These are phyloP conservation scores for Phytophthora pluvialis DNA, from an alignment of 352 stramenopile genomes.

Conservation along the genomic window DNA sequence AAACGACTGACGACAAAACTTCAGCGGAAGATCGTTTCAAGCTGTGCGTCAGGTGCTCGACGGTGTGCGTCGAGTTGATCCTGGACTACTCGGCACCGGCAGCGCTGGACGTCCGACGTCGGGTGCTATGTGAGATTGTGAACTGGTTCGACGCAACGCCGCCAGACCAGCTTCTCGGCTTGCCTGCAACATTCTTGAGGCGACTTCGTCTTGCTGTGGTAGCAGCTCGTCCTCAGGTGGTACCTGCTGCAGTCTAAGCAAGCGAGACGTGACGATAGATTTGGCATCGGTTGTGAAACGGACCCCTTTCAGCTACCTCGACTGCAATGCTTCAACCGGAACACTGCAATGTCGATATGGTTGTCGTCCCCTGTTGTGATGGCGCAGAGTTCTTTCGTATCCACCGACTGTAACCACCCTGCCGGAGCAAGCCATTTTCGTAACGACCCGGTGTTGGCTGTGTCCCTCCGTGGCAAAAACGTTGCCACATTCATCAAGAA, in stretches of 20 bases:
- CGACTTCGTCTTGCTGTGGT: constrained; percentile 40
- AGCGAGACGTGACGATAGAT: background rate
- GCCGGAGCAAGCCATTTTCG: background rate
- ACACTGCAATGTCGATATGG: background rate
- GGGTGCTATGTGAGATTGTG: constrained; percentile 20
- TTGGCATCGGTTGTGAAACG: background rate
- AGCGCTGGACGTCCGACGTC: constrained; percentile 7
- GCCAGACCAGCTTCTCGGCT: constrained; percentile 12
- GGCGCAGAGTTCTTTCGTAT: background rate
- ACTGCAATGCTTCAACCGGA: too few species aligned
- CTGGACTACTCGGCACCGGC: constrained; percentile 10
- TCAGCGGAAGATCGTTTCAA: constrained; percentile 22
- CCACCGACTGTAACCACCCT: background rate
- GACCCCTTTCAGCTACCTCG: background rate
- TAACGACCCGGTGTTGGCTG: constrained; percentile 15
- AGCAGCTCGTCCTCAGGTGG: constrained; percentile 19
- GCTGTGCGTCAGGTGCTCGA: constrained; percentile 20
- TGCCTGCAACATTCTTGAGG: constrained; percentile 35
- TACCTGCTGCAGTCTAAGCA: background rate
- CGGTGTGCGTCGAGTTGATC: constrained; percentile 30
- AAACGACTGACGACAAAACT: constrained; percentile 4
- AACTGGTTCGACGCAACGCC: constrained; percentile 33
- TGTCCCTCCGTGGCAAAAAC: constrained; percentile 1
- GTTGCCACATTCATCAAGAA: constrained; percentile 18
- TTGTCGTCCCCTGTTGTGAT: background rate